Percentiles rank a stretch among this genome's conserved stretches.
Conservation (phyloP, 1,284 basidiomycete species). For the Cystobasidiaceae sp. region DNA sequence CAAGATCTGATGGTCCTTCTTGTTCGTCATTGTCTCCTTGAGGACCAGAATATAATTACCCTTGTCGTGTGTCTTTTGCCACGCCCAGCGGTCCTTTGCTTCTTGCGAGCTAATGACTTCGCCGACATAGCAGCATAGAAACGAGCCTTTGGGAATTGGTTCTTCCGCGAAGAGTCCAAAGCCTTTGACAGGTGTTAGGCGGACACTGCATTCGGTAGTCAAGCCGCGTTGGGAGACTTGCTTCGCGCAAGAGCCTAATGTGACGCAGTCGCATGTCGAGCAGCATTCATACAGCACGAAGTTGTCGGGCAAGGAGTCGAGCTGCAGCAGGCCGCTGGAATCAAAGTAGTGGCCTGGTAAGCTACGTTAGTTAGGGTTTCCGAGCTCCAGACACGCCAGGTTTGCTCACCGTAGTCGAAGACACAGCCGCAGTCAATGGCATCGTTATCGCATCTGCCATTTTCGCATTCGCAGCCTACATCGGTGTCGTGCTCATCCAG, state of each 20-base stretch:
- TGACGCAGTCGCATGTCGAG: not conserved
- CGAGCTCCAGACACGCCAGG: no score
- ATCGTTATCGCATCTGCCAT: not conserved
- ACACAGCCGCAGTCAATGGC: slow-evolving; percentile 24
- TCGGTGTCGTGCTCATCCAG: not conserved
- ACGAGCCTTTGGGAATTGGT: slow-evolving; percentile 10
- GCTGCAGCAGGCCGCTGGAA: not conserved
- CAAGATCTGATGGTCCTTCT: not conserved
- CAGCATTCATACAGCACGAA: slow-evolving; percentile 25
- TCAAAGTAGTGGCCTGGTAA: slow-evolving; percentile 17
- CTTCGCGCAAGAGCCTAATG: not conserved
- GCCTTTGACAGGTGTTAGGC: not conserved
- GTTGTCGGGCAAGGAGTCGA: slow-evolving; percentile 2
- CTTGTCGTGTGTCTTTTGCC: not conserved
- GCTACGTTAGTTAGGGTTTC: not conserved
- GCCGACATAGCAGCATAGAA: slow-evolving; percentile 27
- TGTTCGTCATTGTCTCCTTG: not conserved
- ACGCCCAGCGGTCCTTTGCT: not conserved
- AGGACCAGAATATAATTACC: slow-evolving; percentile 25
- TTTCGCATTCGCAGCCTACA: not conserved
- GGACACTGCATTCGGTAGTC: not conserved
- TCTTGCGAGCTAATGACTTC: slow-evolving; percentile 18
- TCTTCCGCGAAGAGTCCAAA: slow-evolving; percentile 23
- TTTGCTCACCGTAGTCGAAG: slow-evolving; percentile 4
- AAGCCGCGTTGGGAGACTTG: not conserved